phyloP scores from a whole-genome alignment of 148 eudicot species.

The Persicaria tinctoria region DNA sequence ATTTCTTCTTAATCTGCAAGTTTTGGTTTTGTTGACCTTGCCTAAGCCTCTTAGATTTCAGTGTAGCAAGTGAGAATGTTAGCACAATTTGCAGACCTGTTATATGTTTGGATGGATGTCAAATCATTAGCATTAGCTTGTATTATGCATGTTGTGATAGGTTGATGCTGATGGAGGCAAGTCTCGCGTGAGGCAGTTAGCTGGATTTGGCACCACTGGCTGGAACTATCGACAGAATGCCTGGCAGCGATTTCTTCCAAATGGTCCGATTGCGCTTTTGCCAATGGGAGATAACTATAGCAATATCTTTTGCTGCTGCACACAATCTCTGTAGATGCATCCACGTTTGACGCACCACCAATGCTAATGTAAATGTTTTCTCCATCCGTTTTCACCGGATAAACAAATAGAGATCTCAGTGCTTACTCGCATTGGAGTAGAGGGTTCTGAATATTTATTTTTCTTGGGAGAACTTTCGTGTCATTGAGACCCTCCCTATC shows the following conservation, averaged over 20 bases:
- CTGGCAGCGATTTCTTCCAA: conserved; percentile 94
- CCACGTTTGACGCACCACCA: conserved; percentile 31
- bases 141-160: conserved; percentile 25
- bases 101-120: not conserved
- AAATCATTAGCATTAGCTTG: not conserved
- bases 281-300: conserved; percentile 87
- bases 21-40: not conserved
- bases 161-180: conserved; percentile 99
- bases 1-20: not conserved
- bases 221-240: conserved; percentile 92
- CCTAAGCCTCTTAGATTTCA: not conserved
- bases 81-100: not conserved
- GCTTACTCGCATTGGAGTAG: conserved; percentile 12
- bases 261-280: conserved; percentile 91
- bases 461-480: not conserved
- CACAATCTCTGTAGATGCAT: conserved; percentile 74
- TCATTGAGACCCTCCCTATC: not conserved
- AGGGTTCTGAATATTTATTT: not conserved
- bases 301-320: conserved; percentile 85
- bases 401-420: conserved; percentile 58
- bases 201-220: conserved; percentile 66
- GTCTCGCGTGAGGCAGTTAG: conserved; percentile 80
- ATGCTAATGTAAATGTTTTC: conserved; percentile 77
- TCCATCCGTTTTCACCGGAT: conserved; percentile 68
- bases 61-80: not conserved